Percentiles rank a stretch among this genome's conserved stretches.
These are phyloP conservation scores for Bretschneidera sinensis DNA, from an alignment of 345 rosid genomes.

Conservation along the genomic window DNA sequence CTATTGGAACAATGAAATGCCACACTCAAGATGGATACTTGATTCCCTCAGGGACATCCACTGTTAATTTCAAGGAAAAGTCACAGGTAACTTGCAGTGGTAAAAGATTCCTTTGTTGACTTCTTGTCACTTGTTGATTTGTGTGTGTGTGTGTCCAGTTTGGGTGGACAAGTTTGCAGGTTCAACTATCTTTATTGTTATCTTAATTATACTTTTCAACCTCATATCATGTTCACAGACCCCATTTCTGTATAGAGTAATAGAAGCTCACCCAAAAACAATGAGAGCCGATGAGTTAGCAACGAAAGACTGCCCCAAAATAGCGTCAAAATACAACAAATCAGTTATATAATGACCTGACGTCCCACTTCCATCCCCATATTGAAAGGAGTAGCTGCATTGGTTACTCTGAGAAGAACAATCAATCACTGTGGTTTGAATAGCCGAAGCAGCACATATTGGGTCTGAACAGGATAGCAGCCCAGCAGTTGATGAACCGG, in stretches of 20 bases:
- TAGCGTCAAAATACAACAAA: conserved; percentile 59
- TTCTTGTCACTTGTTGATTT: no score
- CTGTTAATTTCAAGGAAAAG: no score
- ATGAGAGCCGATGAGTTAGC: conserved; percentile 81
- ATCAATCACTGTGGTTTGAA: conserved; percentile 60
- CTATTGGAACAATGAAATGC: no score
- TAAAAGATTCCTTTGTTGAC: no score
- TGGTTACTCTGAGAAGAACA: conserved; percentile 65
- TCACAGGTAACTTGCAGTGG: no score
- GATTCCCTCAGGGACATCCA: no score
- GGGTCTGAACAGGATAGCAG: conserved; percentile 55
- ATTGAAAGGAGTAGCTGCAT: conserved; percentile 80
- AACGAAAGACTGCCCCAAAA: conserved; percentile 56
- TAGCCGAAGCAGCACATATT: conserved; percentile 40
- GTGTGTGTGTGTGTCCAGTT: no score
- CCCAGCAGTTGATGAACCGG: conserved; percentile 62
- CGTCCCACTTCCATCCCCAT: conserved; percentile 97
- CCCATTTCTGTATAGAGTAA: background rate
- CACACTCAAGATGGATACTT: no score
- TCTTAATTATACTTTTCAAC: background rate
- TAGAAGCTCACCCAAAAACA: conserved; percentile 70
- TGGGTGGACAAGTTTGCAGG: no score
- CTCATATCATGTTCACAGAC: conserved; percentile 2
- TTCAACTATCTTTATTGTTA: no score
- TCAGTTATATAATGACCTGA: conserved; percentile 80